phyloP scores from a whole-genome alignment of 306 rosid genomes.

The Quillaja saponaria region DNA sequence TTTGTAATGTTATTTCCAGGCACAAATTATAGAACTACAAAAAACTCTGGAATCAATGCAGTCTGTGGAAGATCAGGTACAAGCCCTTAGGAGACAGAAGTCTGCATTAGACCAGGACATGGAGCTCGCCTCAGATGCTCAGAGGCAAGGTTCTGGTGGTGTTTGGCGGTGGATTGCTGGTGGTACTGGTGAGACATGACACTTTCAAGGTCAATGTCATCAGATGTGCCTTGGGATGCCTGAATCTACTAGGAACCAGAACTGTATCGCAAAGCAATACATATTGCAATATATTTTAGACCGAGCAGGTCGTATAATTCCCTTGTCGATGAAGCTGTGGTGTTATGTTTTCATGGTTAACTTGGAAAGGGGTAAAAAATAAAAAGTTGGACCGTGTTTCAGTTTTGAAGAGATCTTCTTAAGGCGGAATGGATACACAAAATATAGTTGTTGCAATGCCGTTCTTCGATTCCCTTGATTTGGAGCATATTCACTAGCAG shows the following conservation, averaged over 20 bases:
- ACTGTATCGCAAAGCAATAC: constrained; percentile 22
- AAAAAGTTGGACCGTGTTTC: constrained; percentile 25
- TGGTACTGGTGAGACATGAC: constrained; percentile 39
- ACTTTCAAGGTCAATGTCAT: constrained; percentile 9
- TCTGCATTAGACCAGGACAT: constrained; percentile 67
- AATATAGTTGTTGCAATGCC: constrained; percentile 24
- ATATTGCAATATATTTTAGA: constrained; percentile 8
- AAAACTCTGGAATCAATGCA: constrained; percentile 73
- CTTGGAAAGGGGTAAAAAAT: constrained; percentile 6
- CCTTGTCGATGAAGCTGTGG: constrained; percentile 25
- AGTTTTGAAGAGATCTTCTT: constrained; percentile 34
- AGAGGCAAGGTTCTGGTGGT: constrained; percentile 84
- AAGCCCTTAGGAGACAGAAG: constrained; percentile 75
- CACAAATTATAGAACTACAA: constrained; percentile 82
- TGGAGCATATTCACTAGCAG: too few relatives aligned
- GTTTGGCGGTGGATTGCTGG: constrained; percentile 82
- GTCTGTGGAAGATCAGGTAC: constrained; percentile 77
- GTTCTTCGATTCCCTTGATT: too few relatives aligned
- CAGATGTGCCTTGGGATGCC: constrained; percentile 26
- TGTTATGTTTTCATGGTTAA: constrained; percentile 24
- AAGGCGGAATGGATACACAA: constrained; percentile 23
- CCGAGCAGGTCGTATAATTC: constrained; percentile 24
- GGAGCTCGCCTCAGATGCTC: constrained; percentile 63
- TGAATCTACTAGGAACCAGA: constrained; percentile 18
- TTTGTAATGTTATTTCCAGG: constrained; percentile 47